A percentile compares a stretch with the other conserved stretches of the same genome.
Evolutionary conservation across 2,329 filamentous ascomycete genomes (phyloP).

Genomic region (Ophiosphaerella herpotricha): DNA sequence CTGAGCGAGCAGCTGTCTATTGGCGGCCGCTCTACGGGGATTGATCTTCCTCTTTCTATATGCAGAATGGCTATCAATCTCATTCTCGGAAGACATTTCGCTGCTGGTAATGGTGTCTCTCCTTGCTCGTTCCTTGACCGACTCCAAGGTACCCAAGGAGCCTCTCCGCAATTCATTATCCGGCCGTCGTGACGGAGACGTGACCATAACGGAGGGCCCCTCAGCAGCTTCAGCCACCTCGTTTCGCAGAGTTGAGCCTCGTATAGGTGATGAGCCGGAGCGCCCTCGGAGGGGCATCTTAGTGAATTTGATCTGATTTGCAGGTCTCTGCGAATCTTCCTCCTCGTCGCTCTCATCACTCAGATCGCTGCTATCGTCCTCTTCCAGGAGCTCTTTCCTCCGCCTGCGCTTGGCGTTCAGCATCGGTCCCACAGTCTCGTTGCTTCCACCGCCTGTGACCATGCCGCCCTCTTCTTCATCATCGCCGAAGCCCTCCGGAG

Average conservation of each 20-base stretch:
- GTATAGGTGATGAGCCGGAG: slow-evolving; percentile 83
- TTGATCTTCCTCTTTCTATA: slow-evolving; percentile 68
- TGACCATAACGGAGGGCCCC: slow-evolving; percentile 56
- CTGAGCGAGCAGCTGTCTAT: slow-evolving; percentile 57
- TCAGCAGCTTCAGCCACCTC: slow-evolving; percentile 59
- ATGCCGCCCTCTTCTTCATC: slow-evolving; percentile 73
- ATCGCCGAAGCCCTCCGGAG: slow-evolving; percentile 64
- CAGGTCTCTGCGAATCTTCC: slow-evolving; percentile 65
- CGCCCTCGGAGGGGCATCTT: slow-evolving; percentile 91
- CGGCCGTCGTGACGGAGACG: slow-evolving; percentile 58
- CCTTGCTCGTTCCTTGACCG: slow-evolving; percentile 69
- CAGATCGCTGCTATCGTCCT: slow-evolving; percentile 83
- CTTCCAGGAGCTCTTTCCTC: slow-evolving; percentile 75
- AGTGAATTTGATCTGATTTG: slow-evolving; percentile 91
- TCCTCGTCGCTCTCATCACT: slow-evolving; percentile 86
- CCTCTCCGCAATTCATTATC: slow-evolving; percentile 55
- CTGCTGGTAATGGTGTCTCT: slow-evolving; percentile 81
- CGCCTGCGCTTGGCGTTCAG: slow-evolving; percentile 68
- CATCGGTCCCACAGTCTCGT: slow-evolving; percentile 70
- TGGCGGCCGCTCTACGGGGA: slow-evolving; percentile 61
- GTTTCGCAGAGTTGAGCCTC: slow-evolving; percentile 55
- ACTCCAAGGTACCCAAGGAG: slow-evolving; percentile 73
- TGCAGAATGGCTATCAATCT: slow-evolving; percentile 66
- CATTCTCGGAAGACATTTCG: slow-evolving; percentile 82
- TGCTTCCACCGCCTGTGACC: slow-evolving; percentile 67